phyloP scores from a whole-genome alignment of 352 stramenopile species.

The Globisporangium carolinianum region DNA sequence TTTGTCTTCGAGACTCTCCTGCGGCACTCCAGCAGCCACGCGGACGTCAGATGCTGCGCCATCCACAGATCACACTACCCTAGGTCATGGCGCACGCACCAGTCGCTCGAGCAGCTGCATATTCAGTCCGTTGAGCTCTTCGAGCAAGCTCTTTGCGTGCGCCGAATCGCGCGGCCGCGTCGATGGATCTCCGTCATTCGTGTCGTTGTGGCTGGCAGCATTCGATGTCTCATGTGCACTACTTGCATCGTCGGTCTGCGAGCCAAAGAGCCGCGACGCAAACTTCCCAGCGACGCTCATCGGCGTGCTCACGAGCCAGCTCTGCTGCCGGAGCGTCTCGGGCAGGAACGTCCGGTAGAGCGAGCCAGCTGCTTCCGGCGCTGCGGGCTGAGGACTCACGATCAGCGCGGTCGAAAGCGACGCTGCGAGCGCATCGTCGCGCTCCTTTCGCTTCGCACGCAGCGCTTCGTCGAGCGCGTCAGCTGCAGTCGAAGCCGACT shows the following conservation, averaged over 20 bases:
- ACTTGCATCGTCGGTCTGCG: constrained; percentile 15
- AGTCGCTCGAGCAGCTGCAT: constrained; percentile 78
- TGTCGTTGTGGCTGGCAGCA: background rate
- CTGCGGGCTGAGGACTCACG: constrained; percentile 16
- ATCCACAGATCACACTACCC: no score
- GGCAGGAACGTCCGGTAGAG: constrained; percentile 30
- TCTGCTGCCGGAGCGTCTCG: constrained; percentile 44
- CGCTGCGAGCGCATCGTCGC: constrained; percentile 25
- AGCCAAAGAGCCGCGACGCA: constrained; percentile 66
- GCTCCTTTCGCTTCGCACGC: constrained; percentile 38
- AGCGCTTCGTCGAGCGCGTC: constrained; percentile 69
- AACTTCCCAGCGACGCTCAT: constrained; percentile 57
- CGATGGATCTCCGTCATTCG: constrained; percentile 12
- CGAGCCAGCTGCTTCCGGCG: constrained; percentile 20
- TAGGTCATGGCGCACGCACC: constrained; percentile 18
- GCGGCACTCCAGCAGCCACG: background rate
- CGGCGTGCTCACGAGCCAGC: constrained; percentile 58
- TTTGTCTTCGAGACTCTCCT: constrained; percentile 72
- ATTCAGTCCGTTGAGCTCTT: constrained; percentile 80
- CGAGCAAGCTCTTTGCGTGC: constrained; percentile 66
- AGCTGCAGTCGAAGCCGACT: constrained; percentile 55
- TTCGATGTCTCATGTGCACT: background rate
- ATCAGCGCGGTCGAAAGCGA: constrained; percentile 28
- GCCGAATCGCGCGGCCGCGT: constrained; percentile 16
- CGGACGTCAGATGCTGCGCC: no score